phyloP scores from a whole-genome alignment of 2,329 filamentous ascomycete species.

The Colletotrichum sidae region DNA sequence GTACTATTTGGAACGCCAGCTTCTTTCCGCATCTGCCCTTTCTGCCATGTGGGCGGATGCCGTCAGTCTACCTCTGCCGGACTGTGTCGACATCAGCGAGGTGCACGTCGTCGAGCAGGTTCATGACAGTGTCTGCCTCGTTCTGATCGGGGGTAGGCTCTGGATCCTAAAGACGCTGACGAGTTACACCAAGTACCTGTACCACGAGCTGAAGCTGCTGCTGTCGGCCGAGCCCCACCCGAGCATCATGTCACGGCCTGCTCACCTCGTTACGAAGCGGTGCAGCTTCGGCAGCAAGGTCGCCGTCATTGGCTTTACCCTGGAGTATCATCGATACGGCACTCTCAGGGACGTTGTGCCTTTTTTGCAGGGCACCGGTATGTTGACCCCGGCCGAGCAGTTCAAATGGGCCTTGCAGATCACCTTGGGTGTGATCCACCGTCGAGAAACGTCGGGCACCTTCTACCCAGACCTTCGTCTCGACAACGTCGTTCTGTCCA shows the following conservation, averaged over 20 bases:
- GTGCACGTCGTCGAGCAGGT: slow-evolving; percentile 65
- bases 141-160: slow-evolving; percentile 53
- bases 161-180: slow-evolving; percentile 70
- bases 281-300: slow-evolving; percentile 67
- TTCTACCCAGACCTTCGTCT: slow-evolving; percentile 71
- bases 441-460: slow-evolving; percentile 56
- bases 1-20: slow-evolving; percentile 64
- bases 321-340: slow-evolving; percentile 65
- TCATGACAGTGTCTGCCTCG: slow-evolving; percentile 70
- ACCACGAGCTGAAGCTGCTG: slow-evolving; percentile 69
- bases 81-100: slow-evolving; percentile 59
- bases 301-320: slow-evolving; percentile 67
- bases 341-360: slow-evolving; percentile 67
- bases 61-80: slow-evolving; percentile 59
- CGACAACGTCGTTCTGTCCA: slow-evolving; percentile 68
- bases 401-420: slow-evolving; percentile 67
- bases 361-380: slow-evolving; percentile 58
- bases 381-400: slow-evolving; percentile 56
- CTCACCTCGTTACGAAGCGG: slow-evolving; percentile 66
- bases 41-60: slow-evolving; percentile 55
- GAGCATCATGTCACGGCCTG: slow-evolving; percentile 64
- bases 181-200: slow-evolving; percentile 69
- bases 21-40: slow-evolving; percentile 58
- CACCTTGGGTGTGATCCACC: slow-evolving; percentile 61
- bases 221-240: slow-evolving; percentile 63